Evolutionary conservation across 2,329 filamentous ascomycete species (phyloP).

Genomic region (Pochonia chlamydosporia): DNA sequence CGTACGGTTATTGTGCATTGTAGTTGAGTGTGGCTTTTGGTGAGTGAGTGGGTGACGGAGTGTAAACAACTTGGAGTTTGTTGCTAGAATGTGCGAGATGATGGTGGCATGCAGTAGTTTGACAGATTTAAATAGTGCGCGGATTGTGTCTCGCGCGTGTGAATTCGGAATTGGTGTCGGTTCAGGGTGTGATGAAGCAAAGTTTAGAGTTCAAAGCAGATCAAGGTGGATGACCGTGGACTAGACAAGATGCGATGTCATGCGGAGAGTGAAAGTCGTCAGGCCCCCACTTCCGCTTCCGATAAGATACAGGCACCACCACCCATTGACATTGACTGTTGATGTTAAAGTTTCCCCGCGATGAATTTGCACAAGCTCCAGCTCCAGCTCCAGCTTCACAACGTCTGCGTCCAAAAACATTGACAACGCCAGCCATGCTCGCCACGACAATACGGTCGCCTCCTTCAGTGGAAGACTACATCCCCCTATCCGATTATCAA

Average conservation of each 20-base stretch:
- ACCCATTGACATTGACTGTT: no score
- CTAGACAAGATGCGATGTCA: not conserved
- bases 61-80: no score
- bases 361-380: not conserved
- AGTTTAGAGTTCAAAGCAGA: not conserved
- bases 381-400: not conserved
- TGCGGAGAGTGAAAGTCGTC: not conserved
- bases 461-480: slow-evolving; percentile 55
- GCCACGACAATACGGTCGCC: slow-evolving; percentile 51
- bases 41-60: not conserved
- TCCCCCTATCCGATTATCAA: slow-evolving; percentile 62
- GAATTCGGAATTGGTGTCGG: no score
- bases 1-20: slow-evolving; percentile 31
- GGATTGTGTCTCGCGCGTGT: no score
- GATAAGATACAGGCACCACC: not conserved
- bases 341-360: not conserved
- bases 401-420: not conserved
- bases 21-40: slow-evolving; percentile 2
- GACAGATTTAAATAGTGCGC: no score
- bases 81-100: no score
- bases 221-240: not conserved
- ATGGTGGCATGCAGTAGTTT: no score
- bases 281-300: not conserved
- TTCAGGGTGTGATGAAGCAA: not conserved
- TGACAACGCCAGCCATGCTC: slow-evolving; percentile 23